Evolutionary conservation across 495 filamentous ascomycete species (phyloP), one percentile per base, ranked within the genome.

Genomic region (Penicillium verhagenii): DNA sequence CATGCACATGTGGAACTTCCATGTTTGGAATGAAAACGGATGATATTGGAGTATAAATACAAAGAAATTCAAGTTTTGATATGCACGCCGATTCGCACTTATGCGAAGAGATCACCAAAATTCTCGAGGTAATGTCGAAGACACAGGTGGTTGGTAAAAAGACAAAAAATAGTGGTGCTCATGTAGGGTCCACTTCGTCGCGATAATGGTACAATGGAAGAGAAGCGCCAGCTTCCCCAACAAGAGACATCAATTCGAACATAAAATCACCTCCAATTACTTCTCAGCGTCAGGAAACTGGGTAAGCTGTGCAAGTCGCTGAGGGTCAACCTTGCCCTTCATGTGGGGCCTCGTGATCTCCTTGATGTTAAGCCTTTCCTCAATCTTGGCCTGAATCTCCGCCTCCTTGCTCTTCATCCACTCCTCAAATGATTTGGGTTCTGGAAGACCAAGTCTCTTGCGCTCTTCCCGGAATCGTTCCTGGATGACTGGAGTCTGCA

Each of bases 401-500:
- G 55, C 59, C 63, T 76, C 61, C 63, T 72, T 77, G 57, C 60
- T 55, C 59, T 67, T 65, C 50, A 76, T 37, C 63, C 61, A 78
- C 52, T 77, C 69, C 37, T 74, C 72, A 26, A 78, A 72, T 1
- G 71, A 58, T 24, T 63, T 59, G 14, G 73, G 71, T 33, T 74
- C 66, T 1, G 71, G 73, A 51, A 85, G 61, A 10, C 79, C 82
- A 60, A 79, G 44, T 45, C 52, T 67, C 57, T 66, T 70, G 52
- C 87, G 75, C 76, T 91, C 72, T 39, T 61, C 54, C 40, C 69
- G 70, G 57, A 90, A 86, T 57, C 80, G 70, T 58, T 77, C 77
- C 60, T 79, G 81, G 25, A 93, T 78, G 35, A 66, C 68, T 3
- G 78, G 74, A 2, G 83, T 87, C 74, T 91, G 87, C 86, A 96